Conservation (phyloP, 2,329 filamentous ascomycete species). For the Aspergillus sp. region DNA sequence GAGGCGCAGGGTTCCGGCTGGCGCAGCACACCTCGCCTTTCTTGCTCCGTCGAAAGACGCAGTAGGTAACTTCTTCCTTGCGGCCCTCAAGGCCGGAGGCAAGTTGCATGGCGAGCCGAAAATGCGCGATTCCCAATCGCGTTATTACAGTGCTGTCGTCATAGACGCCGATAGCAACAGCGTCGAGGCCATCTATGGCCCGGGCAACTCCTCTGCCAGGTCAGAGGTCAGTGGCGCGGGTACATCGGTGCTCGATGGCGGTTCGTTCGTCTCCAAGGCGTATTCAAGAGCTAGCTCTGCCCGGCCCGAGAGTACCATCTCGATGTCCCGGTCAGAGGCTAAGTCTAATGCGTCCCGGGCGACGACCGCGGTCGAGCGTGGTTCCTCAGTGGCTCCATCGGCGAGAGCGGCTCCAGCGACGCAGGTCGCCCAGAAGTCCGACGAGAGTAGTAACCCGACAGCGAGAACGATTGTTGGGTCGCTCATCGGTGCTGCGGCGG, state of each 20-base stretch:
- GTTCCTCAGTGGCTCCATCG: conserved; percentile 13
- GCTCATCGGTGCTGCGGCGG: conserved; percentile 69
- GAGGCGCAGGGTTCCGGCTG: conserved; percentile 38
- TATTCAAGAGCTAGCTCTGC: conserved; percentile 20
- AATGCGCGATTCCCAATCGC: conserved; percentile 44
- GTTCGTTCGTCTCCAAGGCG: conserved; percentile 31
- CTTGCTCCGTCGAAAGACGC: conserved; percentile 57
- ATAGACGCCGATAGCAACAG: conserved; percentile 77
- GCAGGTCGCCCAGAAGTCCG: neutral
- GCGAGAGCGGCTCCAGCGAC: conserved; percentile 15
- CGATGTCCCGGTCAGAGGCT: conserved; percentile 19
- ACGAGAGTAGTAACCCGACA: conserved; percentile 32
- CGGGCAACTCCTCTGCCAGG: conserved; percentile 18
- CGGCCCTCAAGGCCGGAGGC: conserved; percentile 58
- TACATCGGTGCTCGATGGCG: conserved; percentile 28
- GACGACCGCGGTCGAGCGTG: conserved; percentile 16
- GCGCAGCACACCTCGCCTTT: conserved; percentile 57
- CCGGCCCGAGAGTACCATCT: conserved; percentile 21
- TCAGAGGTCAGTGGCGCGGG: conserved; percentile 15
- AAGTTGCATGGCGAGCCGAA: conserved; percentile 51
- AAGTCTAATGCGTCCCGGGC: conserved; percentile 23
- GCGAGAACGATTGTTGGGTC: conserved; percentile 64
- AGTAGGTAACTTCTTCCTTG: conserved; percentile 64
- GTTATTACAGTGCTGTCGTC: conserved; percentile 56
- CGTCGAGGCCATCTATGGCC: conserved; percentile 64